phyloP scores from a whole-genome alignment of 2,329 filamentous ascomycete genomes.

The Colletotrichum chrysophilum region DNA sequence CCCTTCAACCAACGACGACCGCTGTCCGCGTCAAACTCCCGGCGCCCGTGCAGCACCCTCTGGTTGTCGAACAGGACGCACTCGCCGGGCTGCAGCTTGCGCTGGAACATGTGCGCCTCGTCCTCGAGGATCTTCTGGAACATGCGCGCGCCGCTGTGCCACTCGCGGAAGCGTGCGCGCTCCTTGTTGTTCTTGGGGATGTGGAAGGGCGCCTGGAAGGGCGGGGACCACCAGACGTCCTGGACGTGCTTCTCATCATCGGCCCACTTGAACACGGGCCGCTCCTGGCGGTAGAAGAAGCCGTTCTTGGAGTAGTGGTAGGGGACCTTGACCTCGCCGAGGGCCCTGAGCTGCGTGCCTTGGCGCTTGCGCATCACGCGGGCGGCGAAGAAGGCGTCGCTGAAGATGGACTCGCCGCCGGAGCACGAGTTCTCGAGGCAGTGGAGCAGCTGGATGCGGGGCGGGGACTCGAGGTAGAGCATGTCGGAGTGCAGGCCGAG shows the following conservation, averaged over 20 bases:
- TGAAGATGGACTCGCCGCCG: slow-evolving; percentile 88
- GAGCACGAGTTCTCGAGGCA: slow-evolving; percentile 81
- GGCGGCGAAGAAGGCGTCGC: slow-evolving; percentile 73
- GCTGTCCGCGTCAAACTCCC: slow-evolving; percentile 70
- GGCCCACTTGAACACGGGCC: slow-evolving; percentile 49
- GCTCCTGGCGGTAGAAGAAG: slow-evolving; percentile 64
- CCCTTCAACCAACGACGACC: slow-evolving; percentile 85
- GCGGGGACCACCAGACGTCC: slow-evolving; percentile 70
- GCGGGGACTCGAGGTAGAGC: slow-evolving; percentile 81
- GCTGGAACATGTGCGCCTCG: slow-evolving; percentile 66
- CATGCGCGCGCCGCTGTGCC: slow-evolving; percentile 52
- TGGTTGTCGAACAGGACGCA: slow-evolving; percentile 94
- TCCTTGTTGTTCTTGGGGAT: slow-evolving; percentile 18
- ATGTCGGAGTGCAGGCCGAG: slow-evolving; percentile 94
- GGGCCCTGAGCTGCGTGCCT: slow-evolving; percentile 30
- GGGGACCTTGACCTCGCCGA: slow-evolving; percentile 53
- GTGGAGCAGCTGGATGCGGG: slow-evolving; percentile 86
- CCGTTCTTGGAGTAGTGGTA: slow-evolving; percentile 75
- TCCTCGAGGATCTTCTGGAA: slow-evolving; percentile 68
- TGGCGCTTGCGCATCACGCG: slow-evolving; percentile 35
- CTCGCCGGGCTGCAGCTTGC: slow-evolving; percentile 79
- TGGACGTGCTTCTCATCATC: slow-evolving; percentile 25
- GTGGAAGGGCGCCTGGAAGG: slow-evolving; percentile 71
- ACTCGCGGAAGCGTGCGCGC: slow-evolving; percentile 28
- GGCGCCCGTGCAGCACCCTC: slow-evolving; percentile 83